Evolutionary conservation across 2,329 filamentous ascomycete genomes (phyloP).

Genomic region (Reticulascus tulasneorum): DNA sequence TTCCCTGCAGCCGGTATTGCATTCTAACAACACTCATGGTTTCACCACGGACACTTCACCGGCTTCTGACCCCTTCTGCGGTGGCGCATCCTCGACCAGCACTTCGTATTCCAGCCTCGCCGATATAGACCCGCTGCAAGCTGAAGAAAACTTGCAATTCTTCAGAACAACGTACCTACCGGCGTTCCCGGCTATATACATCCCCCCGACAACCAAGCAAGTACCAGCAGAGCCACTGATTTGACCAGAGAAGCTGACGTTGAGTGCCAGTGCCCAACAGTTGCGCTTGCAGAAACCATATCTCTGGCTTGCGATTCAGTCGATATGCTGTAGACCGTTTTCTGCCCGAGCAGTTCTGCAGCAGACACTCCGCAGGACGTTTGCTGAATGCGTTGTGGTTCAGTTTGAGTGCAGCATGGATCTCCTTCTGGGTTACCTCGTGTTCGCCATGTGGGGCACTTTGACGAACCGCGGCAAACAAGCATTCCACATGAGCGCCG

Average conservation of each 20-base stretch:
- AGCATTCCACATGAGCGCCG: neutral
- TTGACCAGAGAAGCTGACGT: neutral
- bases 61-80: neutral
- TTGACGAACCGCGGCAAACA: neutral
- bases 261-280: neutral
- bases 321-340: neutral
- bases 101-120: neutral
- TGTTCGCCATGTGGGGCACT: slow-evolving; percentile 1
- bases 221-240: neutral
- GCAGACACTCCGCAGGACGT: neutral
- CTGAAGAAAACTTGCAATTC: neutral
- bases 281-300: neutral
- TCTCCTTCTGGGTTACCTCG: neutral
- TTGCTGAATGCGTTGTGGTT: neutral
- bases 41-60: neutral
- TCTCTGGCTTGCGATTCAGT: slow-evolving; percentile 1
- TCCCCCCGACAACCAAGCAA: neutral
- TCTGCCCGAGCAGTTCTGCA: neutral
- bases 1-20: neutral
- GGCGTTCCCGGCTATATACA: slow-evolving; percentile 1
- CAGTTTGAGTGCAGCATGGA: neutral
- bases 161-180: neutral
- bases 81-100: neutral
- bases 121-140: neutral
- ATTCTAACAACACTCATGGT: neutral